Percentiles rank a stretch among this genome's conserved stretches.
These are phyloP conservation scores for Coniochaeta hoffmannii DNA, from an alignment of 2,329 filamentous ascomycete genomes.

Conservation along the genomic window DNA sequence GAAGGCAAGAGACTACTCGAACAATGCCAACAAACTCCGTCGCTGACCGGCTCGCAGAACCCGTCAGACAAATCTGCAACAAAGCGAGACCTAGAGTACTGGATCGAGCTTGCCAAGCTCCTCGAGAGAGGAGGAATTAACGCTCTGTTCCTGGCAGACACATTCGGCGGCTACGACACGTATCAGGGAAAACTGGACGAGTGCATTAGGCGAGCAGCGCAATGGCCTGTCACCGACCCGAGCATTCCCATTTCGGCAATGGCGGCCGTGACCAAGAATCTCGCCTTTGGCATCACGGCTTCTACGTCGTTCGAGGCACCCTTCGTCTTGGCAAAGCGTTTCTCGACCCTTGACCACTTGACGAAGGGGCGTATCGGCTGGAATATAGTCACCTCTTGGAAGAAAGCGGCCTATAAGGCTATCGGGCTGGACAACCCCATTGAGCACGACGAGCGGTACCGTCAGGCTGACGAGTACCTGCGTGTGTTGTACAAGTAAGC, in stretches of 20 bases:
- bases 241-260: slow-evolving; percentile 53
- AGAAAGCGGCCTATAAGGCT: slow-evolving; percentile 50
- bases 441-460: slow-evolving; percentile 45
- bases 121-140: slow-evolving; percentile 57
- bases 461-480: slow-evolving; percentile 46
- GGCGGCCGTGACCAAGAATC: slow-evolving; percentile 58
- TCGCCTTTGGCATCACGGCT: slow-evolving; percentile 55
- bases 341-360: slow-evolving; percentile 55
- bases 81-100: slow-evolving; percentile 54
- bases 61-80: slow-evolving; percentile 53
- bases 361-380: slow-evolving; percentile 54
- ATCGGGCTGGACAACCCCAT: slow-evolving; percentile 46
- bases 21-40: no score
- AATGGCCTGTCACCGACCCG: slow-evolving; percentile 60
- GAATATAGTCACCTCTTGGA: slow-evolving; percentile 61
- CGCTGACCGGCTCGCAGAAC: slow-evolving; percentile 33
- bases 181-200: slow-evolving; percentile 53
- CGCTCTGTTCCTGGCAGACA: slow-evolving; percentile 59
- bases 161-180: slow-evolving; percentile 56
- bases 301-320: slow-evolving; percentile 57
- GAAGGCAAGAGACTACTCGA: slow-evolving; percentile 43
- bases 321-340: slow-evolving; percentile 53
- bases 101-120: slow-evolving; percentile 55
- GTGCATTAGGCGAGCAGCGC: slow-evolving; percentile 53
- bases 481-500: slow-evolving; percentile 44